A percentile compares a stretch with the other conserved stretches of the same genome.
Evolutionary conservation across 2,329 filamentous ascomycete species (phyloP).

Genomic region (Fusarium udum): DNA sequence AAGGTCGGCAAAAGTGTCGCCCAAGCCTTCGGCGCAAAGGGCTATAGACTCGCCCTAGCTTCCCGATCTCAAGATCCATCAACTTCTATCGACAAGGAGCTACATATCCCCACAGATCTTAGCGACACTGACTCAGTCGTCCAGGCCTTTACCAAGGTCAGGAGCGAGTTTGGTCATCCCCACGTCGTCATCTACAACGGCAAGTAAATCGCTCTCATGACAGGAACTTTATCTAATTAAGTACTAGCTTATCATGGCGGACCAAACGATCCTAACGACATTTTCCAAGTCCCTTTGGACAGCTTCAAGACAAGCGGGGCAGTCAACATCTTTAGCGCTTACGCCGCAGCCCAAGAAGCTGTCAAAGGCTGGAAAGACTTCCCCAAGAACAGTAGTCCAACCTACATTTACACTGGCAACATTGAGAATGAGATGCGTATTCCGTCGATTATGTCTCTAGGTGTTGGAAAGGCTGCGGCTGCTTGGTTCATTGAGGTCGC

Average conservation of each 20-base stretch:
- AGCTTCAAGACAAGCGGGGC: not conserved
- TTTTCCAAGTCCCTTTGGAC: not conserved
- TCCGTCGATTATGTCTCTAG: not conserved
- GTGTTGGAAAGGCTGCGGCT: conserved; percentile 6
- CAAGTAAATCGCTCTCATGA: fast-evolving
- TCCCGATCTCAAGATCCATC: not conserved
- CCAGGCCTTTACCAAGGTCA: not conserved
- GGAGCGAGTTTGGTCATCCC: not conserved
- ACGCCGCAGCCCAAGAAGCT: conserved; percentile 10
- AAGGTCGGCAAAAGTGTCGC: conserved; percentile 14
- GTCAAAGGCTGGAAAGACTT: not conserved
- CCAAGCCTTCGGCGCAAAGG: conserved; percentile 2
- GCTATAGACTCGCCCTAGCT: conserved; percentile 7
- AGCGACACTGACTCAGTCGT: not conserved
- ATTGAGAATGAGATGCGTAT: not conserved
- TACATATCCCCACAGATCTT: not conserved
- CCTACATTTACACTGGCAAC: conserved; percentile 8
- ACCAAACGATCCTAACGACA: not conserved
- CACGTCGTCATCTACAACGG: conserved; percentile 12
- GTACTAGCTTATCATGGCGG: not conserved
- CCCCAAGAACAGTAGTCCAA: not conserved
- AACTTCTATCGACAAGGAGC: not conserved
- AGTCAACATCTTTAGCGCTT: conserved; percentile 6
- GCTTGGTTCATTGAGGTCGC: conserved; percentile 7
- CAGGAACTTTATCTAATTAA: fast-evolving